Base-by-base conservation (phyloP, 2,329 filamentous ascomycete species). In the Arthrobotrys musiformis region DNA sequence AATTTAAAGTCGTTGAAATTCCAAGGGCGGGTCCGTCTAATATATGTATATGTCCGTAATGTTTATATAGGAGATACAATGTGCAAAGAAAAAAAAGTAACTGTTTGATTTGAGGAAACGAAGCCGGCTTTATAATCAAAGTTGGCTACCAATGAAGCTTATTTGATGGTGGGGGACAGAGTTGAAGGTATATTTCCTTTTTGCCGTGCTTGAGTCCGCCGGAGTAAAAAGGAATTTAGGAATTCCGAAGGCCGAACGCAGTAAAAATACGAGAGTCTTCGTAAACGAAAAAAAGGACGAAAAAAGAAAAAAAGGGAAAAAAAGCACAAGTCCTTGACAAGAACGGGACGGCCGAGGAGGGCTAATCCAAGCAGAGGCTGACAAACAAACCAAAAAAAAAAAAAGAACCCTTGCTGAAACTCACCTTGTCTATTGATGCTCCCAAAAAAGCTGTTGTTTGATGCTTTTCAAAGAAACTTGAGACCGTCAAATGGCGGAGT, bases 101-200 rank as follows among this genome's bases (percentile, higher is more conserved):
- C 11, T 54, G 17, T 44, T 35, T 24, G 42, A 40, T 54, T 44
- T 42, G 64, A 33, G 64, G 30, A 48, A 52, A 40, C 58, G 35
- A 62, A 35, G 54, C 54, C 30, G 33, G 58, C 68, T 72, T 72
- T 72, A 72, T 72, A 72, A 72, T 72, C 67, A 42, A 68, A 60
- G 40, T 46, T 19, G 52, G 44, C 19, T 54, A 19, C 33, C 15
- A 35, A 50, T 28, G 52, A 42, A 24, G 56, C 44, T 58, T 54
- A 44, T 50, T 56, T 28, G 13, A 15, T 44, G 48, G 48, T 42
- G 46, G 52, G 52, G 66, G 42, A 61, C 9, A 33, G 58, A 58
- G 50, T 58, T 69, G 15, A 56, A 26, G 37, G 30, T 40, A 58
- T 56, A n/a, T 58, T 54, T 50, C 52, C 48, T 46, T 60, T 56